Evolutionary conservation across 805 yeast species (phyloP).

Genomic region (Ascoidea tarda): DNA sequence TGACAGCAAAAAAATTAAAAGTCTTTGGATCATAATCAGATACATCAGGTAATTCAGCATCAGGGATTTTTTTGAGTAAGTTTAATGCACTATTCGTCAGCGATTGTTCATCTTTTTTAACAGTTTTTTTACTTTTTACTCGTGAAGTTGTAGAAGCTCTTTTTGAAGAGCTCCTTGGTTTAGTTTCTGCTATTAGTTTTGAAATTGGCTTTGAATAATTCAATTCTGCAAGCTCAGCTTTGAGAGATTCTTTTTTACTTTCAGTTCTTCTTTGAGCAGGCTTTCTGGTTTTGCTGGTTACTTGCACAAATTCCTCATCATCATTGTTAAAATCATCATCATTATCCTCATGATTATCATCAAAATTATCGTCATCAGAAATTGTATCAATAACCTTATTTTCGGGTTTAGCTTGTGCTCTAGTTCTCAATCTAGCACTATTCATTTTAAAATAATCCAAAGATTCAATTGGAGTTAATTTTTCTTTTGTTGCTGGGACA

Average conservation of each 20-base stretch:
- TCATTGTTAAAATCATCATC: slow-evolving; percentile 17
- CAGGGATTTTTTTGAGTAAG: slow-evolving; percentile 51
- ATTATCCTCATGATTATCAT: slow-evolving; percentile 4
- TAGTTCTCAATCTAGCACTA: slow-evolving; percentile 9
- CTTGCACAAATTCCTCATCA: slow-evolving; percentile 12
- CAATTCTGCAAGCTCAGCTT: background rate
- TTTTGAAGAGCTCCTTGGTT: background rate
- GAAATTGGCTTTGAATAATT: no score
- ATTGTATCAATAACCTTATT: slow-evolving; percentile 3
- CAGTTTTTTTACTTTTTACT: slow-evolving; percentile 31
- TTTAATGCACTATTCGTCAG: no score
- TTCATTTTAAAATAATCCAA: background rate
- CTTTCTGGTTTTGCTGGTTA: slow-evolving; percentile 6
- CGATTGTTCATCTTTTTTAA: no score
- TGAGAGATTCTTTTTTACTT: slow-evolving; percentile 2
- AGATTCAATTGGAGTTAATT: slow-evolving; percentile 14
- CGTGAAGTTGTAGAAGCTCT: slow-evolving; percentile 6
- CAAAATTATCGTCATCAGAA: slow-evolving; percentile 1
- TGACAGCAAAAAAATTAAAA: slow-evolving; percentile 19
- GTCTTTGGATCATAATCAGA: slow-evolving; percentile 45
- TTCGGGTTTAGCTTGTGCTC: slow-evolving; percentile 10
- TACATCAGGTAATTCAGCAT: slow-evolving; percentile 48
- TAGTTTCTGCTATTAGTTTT: no score
- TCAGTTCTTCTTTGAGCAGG: slow-evolving; percentile 2
- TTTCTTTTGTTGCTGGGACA: slow-evolving; percentile 1